Evolutionary conservation across 78 protist species (phyloP).

Genomic region (Creolimax fragrantissima): DNA sequence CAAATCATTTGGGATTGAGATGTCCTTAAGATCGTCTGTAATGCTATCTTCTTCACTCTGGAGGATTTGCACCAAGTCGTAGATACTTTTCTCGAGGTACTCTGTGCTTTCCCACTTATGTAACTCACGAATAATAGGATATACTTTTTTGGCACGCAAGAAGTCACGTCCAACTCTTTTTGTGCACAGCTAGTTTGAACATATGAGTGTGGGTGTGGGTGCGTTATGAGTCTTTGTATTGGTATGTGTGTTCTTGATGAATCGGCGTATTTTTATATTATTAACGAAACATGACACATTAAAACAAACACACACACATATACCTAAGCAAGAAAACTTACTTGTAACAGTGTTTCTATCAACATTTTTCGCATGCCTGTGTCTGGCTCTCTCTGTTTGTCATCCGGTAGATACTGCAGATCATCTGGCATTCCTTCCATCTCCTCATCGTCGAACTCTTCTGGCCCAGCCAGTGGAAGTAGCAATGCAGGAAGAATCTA

Average conservation of each 20-base stretch:
- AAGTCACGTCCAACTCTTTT: neutral
- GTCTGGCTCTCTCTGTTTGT: slow-evolving; percentile 5
- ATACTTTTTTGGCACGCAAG: neutral
- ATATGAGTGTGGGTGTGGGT: too few species aligned
- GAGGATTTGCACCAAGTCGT: neutral
- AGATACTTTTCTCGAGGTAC: neutral
- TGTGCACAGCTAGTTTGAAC: neutral
- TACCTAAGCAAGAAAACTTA: neutral
- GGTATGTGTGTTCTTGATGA: too few species aligned
- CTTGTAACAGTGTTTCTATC: slow-evolving; percentile 4
- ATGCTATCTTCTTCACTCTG: neutral
- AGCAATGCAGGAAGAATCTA: neutral
- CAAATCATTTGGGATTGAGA: neutral
- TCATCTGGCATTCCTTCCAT: slow-evolving; percentile 36
- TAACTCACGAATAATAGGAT: neutral
- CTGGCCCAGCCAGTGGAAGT: slow-evolving; percentile 22
- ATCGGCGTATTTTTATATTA: too few species aligned
- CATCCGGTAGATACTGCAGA: slow-evolving; percentile 9
- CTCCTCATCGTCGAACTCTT: slow-evolving; percentile 23
- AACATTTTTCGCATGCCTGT: neutral
- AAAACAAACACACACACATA: neutral
- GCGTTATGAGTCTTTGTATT: too few species aligned
- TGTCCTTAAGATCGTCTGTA: neutral
- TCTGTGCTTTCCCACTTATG: slow-evolving; percentile 8
- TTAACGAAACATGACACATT: neutral